Percentiles rank a stretch among this genome's conserved stretches.
Evolutionary conservation across 805 yeast genomes (phyloP).

Genomic region (Yarrowia osloensis): DNA sequence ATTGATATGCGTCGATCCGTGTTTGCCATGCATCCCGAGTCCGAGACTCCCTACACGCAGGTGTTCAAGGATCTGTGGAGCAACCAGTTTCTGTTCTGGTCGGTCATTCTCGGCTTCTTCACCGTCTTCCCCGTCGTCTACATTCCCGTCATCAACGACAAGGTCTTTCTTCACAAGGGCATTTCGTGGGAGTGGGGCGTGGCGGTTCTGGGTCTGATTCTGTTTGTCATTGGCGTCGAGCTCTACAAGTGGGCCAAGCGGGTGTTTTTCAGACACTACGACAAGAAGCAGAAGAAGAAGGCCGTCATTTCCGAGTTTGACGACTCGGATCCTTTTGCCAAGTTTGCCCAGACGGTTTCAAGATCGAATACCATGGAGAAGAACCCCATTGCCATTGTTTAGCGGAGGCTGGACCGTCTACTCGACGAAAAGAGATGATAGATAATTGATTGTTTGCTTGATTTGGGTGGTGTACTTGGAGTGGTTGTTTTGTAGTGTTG

Average conservation of each 20-base stretch:
- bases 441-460: constrained; percentile 13
- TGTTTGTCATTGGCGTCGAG: constrained; percentile 65
- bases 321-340: constrained; percentile 61
- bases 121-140: constrained; percentile 80
- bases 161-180: constrained; percentile 71
- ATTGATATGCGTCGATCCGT: constrained; percentile 69
- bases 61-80: constrained; percentile 66
- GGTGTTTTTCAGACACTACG: constrained; percentile 46
- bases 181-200: constrained; percentile 83
- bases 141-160: constrained; percentile 81
- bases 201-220: constrained; percentile 56
- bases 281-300: constrained; percentile 46
- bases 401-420: background rate
- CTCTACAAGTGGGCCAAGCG: constrained; percentile 69
- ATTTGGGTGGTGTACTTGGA: too few relatives aligned
- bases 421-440: background rate
- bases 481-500: too few relatives aligned
- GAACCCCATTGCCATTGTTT: constrained; percentile 21
- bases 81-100: constrained; percentile 80
- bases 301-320: constrained; percentile 69
- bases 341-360: constrained; percentile 57
- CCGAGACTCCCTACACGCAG: constrained; percentile 60
- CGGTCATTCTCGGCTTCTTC: constrained; percentile 66
- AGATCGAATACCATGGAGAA: constrained; percentile 50
- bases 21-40: constrained; percentile 68